Conservation (phyloP, 2,329 filamentous ascomycete species). For the Lasiodiplodia sp. region DNA sequence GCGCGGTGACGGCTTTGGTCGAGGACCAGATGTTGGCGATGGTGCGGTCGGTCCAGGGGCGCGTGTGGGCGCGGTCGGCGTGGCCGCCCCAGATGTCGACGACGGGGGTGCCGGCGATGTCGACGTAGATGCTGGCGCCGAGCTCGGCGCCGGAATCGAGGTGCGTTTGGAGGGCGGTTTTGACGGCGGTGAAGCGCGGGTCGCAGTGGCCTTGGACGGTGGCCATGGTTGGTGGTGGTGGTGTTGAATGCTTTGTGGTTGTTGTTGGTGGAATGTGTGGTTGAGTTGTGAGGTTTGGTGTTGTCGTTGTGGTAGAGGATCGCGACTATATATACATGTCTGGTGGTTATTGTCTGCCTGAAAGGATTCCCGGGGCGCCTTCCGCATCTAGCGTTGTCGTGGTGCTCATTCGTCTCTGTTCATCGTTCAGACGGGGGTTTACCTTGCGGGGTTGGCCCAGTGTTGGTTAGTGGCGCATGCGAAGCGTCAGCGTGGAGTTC, state of each 20-base stretch:
- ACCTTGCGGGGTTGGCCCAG: no score
- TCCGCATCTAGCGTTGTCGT: no score
- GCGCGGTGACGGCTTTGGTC: constrained; percentile 38
- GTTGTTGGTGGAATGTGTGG: background rate
- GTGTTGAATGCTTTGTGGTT: background rate
- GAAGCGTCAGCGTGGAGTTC: no score
- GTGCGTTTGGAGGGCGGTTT: constrained; percentile 43
- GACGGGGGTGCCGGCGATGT: constrained; percentile 49
- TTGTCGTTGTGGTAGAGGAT: no score
- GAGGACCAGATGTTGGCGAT: constrained; percentile 35
- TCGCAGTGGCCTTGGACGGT: constrained; percentile 48
- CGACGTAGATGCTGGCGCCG: constrained; percentile 54
- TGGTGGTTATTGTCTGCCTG: no score
- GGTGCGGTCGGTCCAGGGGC: constrained; percentile 47
- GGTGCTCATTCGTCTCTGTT: no score
- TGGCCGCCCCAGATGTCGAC: constrained; percentile 58
- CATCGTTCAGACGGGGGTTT: no score
- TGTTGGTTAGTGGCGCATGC: no score
- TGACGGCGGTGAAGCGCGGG: constrained; percentile 46
- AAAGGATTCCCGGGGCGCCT: no score
- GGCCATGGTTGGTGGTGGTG: constrained; percentile 7
- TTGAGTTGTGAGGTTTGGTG: no score
- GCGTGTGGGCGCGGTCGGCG: constrained; percentile 39
- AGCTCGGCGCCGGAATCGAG: constrained; percentile 51
- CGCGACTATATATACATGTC: no score